Base-by-base conservation (phyloP, 2,329 filamentous ascomycete genomes). In the Hymenoscyphus repandus region DNA sequence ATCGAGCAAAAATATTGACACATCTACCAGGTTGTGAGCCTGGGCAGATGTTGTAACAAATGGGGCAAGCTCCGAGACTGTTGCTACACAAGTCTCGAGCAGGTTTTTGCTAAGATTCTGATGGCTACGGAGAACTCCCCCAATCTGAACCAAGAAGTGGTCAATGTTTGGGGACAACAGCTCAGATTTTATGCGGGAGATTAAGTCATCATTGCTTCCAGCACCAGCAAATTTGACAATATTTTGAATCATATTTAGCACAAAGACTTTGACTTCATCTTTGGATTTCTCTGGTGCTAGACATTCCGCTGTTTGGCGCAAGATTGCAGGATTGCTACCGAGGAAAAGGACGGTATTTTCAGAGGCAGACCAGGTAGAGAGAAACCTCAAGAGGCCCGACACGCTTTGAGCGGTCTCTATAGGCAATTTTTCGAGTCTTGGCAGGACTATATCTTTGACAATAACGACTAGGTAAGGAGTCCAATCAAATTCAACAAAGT, bases 391-490 rank as follows among this genome's bases (percentile, higher is more conserved):
- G 37, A 90, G 79, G 13, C 85, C 88, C 2, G 93, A 97, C 6
- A 96, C 76, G 12, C 90, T 89, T 65, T 99, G 91, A 0, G 90
- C 87, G 39, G 89, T 96, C 70, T 99, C 93, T 5, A 80, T 75
- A 0, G 90, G 82, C 48, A 99, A 80, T 51, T 87, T 88, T 2
- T 85, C 79, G 15, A 97, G 73, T 57, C 90, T 80, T 15, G 89
- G 89, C 46, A 80, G 82, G 41, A 99, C 76, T 22, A 95, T 72
- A 63, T 96, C 85, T 27, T 79, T 72, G 47, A 93, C 80, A 46
- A 97, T 84, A 0, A 79, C 69, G 7, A 79, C 75, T 34, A 88
- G 78, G 65, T 91, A 95, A 1, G 76, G 72, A 1, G 74, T 74
- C 87, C 91, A 95, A 45, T 87, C 76, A 54, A 86, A 86, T 9